A percentile compares a stretch with the other conserved stretches of the same genome.
Conservation (phyloP, 2,329 filamentous ascomycete genomes). For the Dothidotthia symphoricarpi region DNA sequence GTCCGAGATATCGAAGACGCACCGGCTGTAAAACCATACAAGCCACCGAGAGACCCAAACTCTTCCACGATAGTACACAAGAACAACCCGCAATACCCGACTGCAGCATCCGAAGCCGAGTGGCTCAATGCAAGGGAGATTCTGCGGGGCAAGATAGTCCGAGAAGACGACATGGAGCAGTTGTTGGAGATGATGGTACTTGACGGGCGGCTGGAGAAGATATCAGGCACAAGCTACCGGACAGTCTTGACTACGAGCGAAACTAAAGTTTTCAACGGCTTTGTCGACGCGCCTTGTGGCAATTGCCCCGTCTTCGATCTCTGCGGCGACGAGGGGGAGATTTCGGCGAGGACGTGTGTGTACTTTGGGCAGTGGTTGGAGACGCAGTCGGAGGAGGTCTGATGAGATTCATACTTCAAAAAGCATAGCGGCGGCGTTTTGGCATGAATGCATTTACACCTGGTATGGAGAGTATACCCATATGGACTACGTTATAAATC, state of each 20-base stretch:
- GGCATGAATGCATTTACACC: constrained; percentile 10
- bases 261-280: constrained; percentile 63
- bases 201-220: constrained; percentile 76
- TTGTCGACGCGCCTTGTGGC: constrained; percentile 88
- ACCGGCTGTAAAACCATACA: constrained; percentile 24
- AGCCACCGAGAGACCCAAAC: constrained; percentile 23
- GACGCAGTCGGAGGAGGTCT: constrained; percentile 31
- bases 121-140: constrained; percentile 68
- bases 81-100: constrained; percentile 77
- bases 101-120: constrained; percentile 71
- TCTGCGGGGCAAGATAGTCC: constrained; percentile 64
- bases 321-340: constrained; percentile 85
- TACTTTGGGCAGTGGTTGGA: constrained; percentile 85
- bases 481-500: too few relatives aligned
- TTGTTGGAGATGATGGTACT: constrained; percentile 85
- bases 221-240: constrained; percentile 52
- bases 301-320: constrained; percentile 90
- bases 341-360: constrained; percentile 84
- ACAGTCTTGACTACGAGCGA: constrained; percentile 43
- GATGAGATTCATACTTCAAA: constrained; percentile 8
- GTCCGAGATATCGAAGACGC: constrained; percentile 37
- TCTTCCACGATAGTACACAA: constrained; percentile 48
- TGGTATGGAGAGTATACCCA: constrained; percentile 11
- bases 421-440: constrained; percentile 32
- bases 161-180: constrained; percentile 75